Conservation (phyloP, 2,329 filamentous ascomycete genomes). For the Aspergillus ochraceoroseus region DNA sequence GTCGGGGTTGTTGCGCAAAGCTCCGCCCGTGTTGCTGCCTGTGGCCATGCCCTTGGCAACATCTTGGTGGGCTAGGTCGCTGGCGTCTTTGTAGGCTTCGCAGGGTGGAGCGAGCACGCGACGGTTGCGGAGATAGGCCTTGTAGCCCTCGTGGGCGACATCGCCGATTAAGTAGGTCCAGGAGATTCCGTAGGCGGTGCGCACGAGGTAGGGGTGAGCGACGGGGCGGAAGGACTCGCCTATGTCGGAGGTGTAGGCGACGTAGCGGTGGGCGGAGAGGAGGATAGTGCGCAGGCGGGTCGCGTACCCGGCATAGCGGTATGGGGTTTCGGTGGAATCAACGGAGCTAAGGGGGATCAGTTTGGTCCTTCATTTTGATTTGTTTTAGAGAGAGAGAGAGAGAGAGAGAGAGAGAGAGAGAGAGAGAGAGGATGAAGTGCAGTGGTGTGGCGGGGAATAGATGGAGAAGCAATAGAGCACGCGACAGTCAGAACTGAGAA, state of each 20-base stretch:
- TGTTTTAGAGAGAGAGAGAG: too few relatives aligned
- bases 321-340: slow-evolving; percentile 75
- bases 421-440: neutral
- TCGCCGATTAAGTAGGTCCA: slow-evolving; percentile 92
- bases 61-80: slow-evolving; percentile 28
- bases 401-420: neutral
- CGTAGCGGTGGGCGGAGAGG: slow-evolving; percentile 85
- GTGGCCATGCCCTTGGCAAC: slow-evolving; percentile 37
- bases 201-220: slow-evolving; percentile 77
- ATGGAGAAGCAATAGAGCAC: slow-evolving; percentile 1
- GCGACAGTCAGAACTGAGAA: slow-evolving; percentile 5
- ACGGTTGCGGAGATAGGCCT: slow-evolving; percentile 85
- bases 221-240: slow-evolving; percentile 94
- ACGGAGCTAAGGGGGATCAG: slow-evolving; percentile 52
- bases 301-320: slow-evolving; percentile 92
- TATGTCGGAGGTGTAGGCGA: slow-evolving; percentile 94
- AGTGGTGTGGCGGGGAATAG: neutral
- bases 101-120: slow-evolving; percentile 64
- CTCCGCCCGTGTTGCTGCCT: slow-evolving; percentile 28
- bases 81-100: slow-evolving; percentile 44
- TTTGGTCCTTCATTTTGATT: slow-evolving; percentile 9
- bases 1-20: slow-evolving; percentile 12
- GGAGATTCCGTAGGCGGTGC: slow-evolving; percentile 79
- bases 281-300: slow-evolving; percentile 80
- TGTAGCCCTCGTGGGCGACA: slow-evolving; percentile 89